Evolutionary conservation across 2,329 filamentous ascomycete genomes (phyloP).

Genomic region (Claviceps capensis): DNA sequence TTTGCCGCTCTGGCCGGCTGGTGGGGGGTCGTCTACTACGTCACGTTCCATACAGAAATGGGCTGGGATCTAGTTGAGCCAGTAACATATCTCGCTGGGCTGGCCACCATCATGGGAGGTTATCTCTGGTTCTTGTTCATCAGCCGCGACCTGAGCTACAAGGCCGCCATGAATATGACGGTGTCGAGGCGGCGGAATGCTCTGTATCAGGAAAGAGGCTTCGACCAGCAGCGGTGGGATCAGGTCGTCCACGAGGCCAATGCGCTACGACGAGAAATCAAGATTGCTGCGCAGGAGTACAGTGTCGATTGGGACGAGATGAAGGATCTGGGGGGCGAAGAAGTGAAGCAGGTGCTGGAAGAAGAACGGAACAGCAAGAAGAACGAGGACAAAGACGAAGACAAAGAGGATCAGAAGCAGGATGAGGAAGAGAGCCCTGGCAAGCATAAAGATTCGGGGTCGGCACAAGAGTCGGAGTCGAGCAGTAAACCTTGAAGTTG

Average conservation of each 20-base stretch:
- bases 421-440: constrained; percentile 21
- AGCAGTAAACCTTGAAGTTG: neutral
- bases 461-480: constrained; percentile 9
- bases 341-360: constrained; percentile 44
- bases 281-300: constrained; percentile 69
- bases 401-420: constrained; percentile 26
- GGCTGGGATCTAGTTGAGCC: constrained; percentile 91
- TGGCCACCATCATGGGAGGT: constrained; percentile 74
- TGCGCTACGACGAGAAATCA: constrained; percentile 62
- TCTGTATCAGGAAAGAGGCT: constrained; percentile 61
- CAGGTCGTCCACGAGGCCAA: constrained; percentile 68
- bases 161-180: constrained; percentile 75
- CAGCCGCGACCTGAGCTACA: constrained; percentile 78
- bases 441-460: constrained; percentile 16
- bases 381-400: constrained; percentile 22
- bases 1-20: constrained; percentile 61
- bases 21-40: constrained; percentile 71
- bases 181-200: constrained; percentile 64
- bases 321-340: constrained; percentile 55
- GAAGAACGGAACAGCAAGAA: constrained; percentile 31
- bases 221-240: constrained; percentile 69
- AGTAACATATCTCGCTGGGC: constrained; percentile 76
- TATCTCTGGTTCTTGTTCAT: constrained; percentile 93
- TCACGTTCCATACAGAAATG: constrained; percentile 57
- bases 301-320: constrained; percentile 82